Conservation (phyloP, 352 stramenopile genomes). For the Globisporangium cederbergense region DNA sequence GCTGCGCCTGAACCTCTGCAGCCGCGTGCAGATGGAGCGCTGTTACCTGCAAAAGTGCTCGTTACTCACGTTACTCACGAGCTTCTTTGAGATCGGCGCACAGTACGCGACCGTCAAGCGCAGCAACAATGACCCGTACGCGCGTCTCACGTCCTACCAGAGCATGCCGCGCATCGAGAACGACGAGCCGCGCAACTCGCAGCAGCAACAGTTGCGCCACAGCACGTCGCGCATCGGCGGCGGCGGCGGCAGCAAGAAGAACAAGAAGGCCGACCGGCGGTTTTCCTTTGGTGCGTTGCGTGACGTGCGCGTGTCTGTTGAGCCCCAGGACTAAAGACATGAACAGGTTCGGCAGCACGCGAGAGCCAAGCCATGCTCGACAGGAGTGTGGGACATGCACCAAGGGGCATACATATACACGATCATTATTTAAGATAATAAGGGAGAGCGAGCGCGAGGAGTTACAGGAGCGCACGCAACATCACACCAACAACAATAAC, state of each 20-base stretch:
- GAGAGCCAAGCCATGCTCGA: no score
- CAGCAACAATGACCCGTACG: slow-evolving; percentile 17
- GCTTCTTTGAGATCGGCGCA: slow-evolving; percentile 50
- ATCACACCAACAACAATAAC: background rate
- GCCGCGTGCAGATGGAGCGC: slow-evolving; percentile 31
- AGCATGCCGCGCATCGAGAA: slow-evolving; percentile 34
- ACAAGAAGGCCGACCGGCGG: slow-evolving; percentile 24
- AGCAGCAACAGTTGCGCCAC: background rate
- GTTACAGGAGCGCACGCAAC: background rate
- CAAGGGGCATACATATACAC: background rate
- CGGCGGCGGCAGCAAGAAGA: slow-evolving; percentile 15
- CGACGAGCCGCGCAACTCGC: slow-evolving; percentile 1
- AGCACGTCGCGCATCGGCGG: slow-evolving; percentile 13
- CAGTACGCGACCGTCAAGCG: slow-evolving; percentile 12
- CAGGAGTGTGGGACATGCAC: background rate
- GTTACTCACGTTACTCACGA: slow-evolving; percentile 35
- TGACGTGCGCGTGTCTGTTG: slow-evolving; percentile 22
- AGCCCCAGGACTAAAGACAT: slow-evolving; percentile 16
- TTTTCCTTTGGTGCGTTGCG: slow-evolving; percentile 29
- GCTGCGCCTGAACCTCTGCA: slow-evolving; percentile 69
- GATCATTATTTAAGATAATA: background rate
- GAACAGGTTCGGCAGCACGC: no score
- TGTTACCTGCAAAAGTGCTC: slow-evolving; percentile 46
- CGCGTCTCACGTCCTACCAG: slow-evolving; percentile 21
- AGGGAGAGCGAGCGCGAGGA: no score